Conservation (phyloP, 192 early-diverging fungal genomes). For the Thamnidium elegans region DNA sequence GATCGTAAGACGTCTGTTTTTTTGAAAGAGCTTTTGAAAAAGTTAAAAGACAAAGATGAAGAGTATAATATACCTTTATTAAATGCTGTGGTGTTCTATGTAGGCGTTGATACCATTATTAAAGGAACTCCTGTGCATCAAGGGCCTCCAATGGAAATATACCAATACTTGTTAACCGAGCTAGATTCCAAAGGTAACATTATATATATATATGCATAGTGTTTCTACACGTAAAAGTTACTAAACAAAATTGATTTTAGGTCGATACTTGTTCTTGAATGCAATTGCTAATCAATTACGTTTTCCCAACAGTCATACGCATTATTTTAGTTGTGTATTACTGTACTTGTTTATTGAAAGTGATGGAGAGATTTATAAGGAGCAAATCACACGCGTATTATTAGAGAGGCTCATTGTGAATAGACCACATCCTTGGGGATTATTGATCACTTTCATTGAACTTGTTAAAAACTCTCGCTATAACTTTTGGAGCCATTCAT, state of each 20-base stretch:
- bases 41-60: slow-evolving; percentile 36
- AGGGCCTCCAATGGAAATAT: slow-evolving; percentile 77
- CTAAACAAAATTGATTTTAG: no score
- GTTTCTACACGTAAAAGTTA: slow-evolving; percentile 3
- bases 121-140: slow-evolving; percentile 48
- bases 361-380: slow-evolving; percentile 76
- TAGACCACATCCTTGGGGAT: slow-evolving; percentile 95
- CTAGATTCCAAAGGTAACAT: slow-evolving; percentile 74
- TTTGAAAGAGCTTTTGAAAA: slow-evolving; percentile 51
- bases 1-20: slow-evolving; percentile 53
- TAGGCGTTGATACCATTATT: slow-evolving; percentile 76
- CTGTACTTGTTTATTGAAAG: slow-evolving; percentile 83
- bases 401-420: slow-evolving; percentile 94
- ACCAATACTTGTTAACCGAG: slow-evolving; percentile 70
- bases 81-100: slow-evolving; percentile 86
- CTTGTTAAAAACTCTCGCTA: slow-evolving; percentile 85
- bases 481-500: slow-evolving; percentile 57
- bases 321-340: slow-evolving; percentile 87
- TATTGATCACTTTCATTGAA: slow-evolving; percentile 98
- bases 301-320: slow-evolving; percentile 94
- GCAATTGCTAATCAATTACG: slow-evolving; percentile 96
- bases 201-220: neutral
- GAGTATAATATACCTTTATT: slow-evolving; percentile 80
- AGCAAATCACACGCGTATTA: slow-evolving; percentile 94
- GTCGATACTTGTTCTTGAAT: slow-evolving; percentile 81